Base-by-base conservation (phyloP, 805 yeast species). In the Kazachstania psychrophila region DNA sequence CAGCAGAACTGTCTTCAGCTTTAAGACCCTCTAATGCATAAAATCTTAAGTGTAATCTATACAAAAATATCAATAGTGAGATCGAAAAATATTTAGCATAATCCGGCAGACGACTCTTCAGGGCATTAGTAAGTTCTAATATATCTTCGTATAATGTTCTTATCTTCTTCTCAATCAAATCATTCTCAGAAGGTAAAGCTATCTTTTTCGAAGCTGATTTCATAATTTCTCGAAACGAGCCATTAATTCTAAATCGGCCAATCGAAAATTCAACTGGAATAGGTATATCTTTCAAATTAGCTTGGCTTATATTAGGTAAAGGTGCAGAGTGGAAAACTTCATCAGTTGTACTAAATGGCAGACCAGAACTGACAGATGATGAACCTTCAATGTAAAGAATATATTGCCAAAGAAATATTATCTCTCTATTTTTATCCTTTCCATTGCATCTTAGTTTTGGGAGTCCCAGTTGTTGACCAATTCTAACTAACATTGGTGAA, bases 281-380 rank as follows among this genome's bases (percentile, higher is more conserved):
- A 6, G 11, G 12, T 10, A 17, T 13, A 17, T 12, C 19, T 4
- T 17, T 13, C 3, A 2, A 2, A 7, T 28, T n/a, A 5, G 24
- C 9, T 24, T 33, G 23, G 32, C 26, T 23, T 19, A n/a, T n/a
- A n/a, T 14, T 17, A 3, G 49, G 44, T 13, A 51, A 28, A 3
- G 44, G 38, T 5, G 44, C 42, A 13, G 35, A 33, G 22, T 37
- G 26, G 26, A 47, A 33, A 15, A 47, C 24, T 5, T 33, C 26
- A 14, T 39, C 33, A 5, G 54, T 34, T 6, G 49, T 38, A n/a
- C 41, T 34, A 30, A 50, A 54, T 18, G 53, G 45, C 18, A 51
- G 44, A 4, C 60, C 60, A 24, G 48, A 43, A 2, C 46, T 56
- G n/a, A 54, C 60, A 3, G 58, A 49, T 2, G 60, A 45, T 3